Base-by-base conservation (phyloP, 2,329 filamentous ascomycete species). In the Geosmithia morbida region DNA sequence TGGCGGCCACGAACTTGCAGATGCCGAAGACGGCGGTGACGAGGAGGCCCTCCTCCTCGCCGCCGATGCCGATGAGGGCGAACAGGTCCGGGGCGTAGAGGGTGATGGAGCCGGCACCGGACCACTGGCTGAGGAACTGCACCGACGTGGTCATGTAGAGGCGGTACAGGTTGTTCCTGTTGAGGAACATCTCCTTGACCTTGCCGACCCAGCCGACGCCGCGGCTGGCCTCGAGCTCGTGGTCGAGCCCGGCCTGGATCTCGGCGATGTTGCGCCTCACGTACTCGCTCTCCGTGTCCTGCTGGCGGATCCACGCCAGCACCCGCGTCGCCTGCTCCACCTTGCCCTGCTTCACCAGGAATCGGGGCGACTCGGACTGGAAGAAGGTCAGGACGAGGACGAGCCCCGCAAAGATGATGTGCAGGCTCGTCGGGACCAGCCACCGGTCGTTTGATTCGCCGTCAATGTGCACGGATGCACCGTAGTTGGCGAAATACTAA, bases 71-170 rank as follows among this genome's bases (percentile, higher is more conserved):
- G 40, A 89, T 72, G 49, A 88, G 72, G 8, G 68, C 70, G 61
- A 90, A 89, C 46, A 88, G 75, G 50, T 87, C 75, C 0, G 81
- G 76, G 0, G 85, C 84, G 57, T 89, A 89, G 16, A 88, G 72
- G 0, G 85, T 89, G 61, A 89, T 87, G 41, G 73, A 79, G 5
- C 79, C 79, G 1, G 83, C 82, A 1, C 83, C 83, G 1, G 74
- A 79, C 83, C 82, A 87, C 57, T 90, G 85, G 0, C 75, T 75
- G 1, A 89, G 70, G 45, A 90, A 61, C 61, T 90, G 85, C 0
- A 81, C 77, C 64, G 79, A 74, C 48, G 79, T 66, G 33, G 78
- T 73, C 22, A 90, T 70, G 59, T 83, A 83, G 4, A 89, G 68
- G 3, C 85, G 74, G 65, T 88, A 88, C 3, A 84, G 65, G 62